These are phyloP conservation scores for Colletotrichum endophyticum DNA, from an alignment of 2,329 filamentous ascomycete species.

Conservation along the genomic window DNA sequence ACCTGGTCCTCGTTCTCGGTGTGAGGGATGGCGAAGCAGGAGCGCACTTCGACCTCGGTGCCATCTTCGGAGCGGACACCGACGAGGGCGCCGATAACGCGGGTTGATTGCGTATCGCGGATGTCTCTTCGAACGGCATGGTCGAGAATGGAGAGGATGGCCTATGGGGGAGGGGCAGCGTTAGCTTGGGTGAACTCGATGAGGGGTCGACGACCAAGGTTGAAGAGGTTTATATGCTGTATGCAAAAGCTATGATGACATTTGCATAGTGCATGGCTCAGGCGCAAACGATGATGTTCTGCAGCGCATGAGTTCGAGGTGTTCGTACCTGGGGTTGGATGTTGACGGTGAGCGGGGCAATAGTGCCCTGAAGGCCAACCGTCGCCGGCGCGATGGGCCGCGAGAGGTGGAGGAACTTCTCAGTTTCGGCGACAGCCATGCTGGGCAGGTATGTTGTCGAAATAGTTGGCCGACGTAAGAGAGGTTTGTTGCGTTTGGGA, in stretches of 20 bases:
- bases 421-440: conserved; percentile 76
- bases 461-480: not conserved
- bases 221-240: not conserved
- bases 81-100: conserved; percentile 95
- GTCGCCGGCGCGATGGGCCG: conserved; percentile 86
- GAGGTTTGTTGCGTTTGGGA: conserved; percentile 23
- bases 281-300: not conserved
- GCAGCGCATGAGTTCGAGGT: conserved; percentile 10
- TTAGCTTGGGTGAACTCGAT: not conserved
- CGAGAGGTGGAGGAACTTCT: conserved; percentile 93
- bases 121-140: conserved; percentile 89
- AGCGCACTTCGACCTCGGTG: conserved; percentile 93
- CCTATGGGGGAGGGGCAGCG: conserved; percentile 43
- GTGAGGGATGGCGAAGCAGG: conserved; percentile 97
- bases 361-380: conserved; percentile 81
- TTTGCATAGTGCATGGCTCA: not conserved
- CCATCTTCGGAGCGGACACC: conserved; percentile 95
- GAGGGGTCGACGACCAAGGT: not conserved
- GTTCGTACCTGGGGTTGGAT: conserved; percentile 88
- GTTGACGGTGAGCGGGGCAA: conserved; percentile 90
- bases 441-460: conserved; percentile 48
- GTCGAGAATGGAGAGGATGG: conserved; percentile 82
- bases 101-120: conserved; percentile 80
- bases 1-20: conserved; percentile 99
- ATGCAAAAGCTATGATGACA: not conserved